A percentile compares a stretch with the other conserved stretches of the same genome.
Conservation (phyloP, 2,329 filamentous ascomycete genomes). For the Helotiales sp. region DNA sequence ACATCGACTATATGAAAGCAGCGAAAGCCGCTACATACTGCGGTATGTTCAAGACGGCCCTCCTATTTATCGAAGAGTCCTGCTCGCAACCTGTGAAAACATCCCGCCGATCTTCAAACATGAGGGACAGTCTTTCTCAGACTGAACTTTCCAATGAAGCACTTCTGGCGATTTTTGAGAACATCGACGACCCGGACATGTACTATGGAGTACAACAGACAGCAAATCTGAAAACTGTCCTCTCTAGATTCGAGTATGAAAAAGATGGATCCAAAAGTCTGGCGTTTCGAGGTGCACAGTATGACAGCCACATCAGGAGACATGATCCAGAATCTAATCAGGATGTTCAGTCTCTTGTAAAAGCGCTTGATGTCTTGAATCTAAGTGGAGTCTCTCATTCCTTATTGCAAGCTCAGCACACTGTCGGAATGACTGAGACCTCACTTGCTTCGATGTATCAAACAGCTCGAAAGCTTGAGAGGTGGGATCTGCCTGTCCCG, state of each 20-base stretch:
- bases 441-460: slow-evolving; percentile 73
- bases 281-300: slow-evolving; percentile 85
- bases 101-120: slow-evolving; percentile 66
- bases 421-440: slow-evolving; percentile 54
- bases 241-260: slow-evolving; percentile 86
- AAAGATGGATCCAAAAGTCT: slow-evolving; percentile 83
- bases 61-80: slow-evolving; percentile 78
- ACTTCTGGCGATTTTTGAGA: slow-evolving; percentile 81
- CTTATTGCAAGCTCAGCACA: slow-evolving; percentile 68
- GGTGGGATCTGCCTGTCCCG: slow-evolving; percentile 87
- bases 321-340: slow-evolving; percentile 52
- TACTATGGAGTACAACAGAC: slow-evolving; percentile 89
- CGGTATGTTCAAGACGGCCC: slow-evolving; percentile 82
- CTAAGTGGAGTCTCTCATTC: slow-evolving; percentile 84
- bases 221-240: slow-evolving; percentile 72
- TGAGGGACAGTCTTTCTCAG: slow-evolving; percentile 41
- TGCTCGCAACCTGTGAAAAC: slow-evolving; percentile 55
- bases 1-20: slow-evolving; percentile 72
- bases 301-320: slow-evolving; percentile 78
- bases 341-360: slow-evolving; percentile 71
- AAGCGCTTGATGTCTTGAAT: slow-evolving; percentile 77
- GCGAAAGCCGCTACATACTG: slow-evolving; percentile 74
- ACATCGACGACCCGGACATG: slow-evolving; percentile 91
- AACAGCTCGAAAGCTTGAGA: slow-evolving; percentile 78
- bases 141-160: slow-evolving; percentile 61